Evolutionary conservation across 2,329 filamentous ascomycete genomes (phyloP).

Genomic region (Exophiala mesophila): DNA sequence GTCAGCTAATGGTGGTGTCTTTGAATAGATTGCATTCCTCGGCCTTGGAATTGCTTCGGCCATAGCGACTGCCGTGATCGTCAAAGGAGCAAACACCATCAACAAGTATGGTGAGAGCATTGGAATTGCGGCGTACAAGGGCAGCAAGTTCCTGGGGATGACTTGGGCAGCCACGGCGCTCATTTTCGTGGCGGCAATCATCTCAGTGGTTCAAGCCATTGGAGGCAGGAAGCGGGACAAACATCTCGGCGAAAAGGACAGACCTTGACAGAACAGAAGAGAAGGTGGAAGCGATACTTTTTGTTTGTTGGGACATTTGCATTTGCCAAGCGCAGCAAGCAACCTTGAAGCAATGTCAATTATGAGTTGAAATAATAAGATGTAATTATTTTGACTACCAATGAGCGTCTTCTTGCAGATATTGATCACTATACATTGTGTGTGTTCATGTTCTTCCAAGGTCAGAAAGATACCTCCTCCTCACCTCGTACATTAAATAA

Average conservation of each 20-base stretch:
- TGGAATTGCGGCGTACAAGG: conserved; percentile 47
- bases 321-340: too few species aligned
- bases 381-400: too few species aligned
- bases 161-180: conserved; percentile 54
- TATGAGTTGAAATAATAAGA: too few species aligned
- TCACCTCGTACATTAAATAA: too few species aligned
- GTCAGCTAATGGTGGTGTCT: conserved; percentile 4
- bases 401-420: too few species aligned
- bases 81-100: conserved; percentile 50
- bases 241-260: conserved; percentile 12
- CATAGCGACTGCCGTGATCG: conserved; percentile 60
- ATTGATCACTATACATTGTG: too few species aligned
- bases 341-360: too few species aligned
- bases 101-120: conserved; percentile 50
- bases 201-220: conserved; percentile 29
- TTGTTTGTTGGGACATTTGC: too few species aligned
- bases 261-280: too few species aligned
- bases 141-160: conserved; percentile 52
- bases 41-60: conserved; percentile 68
- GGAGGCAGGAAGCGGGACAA: conserved; percentile 10
- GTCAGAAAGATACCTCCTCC: too few species aligned
- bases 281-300: too few species aligned
- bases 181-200: conserved; percentile 35
- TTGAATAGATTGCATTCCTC: conserved; percentile 48
- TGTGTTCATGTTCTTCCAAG: too few species aligned